These are phyloP conservation scores for Gyrodon lividus DNA, from an alignment of 768 basidiomycete genomes.

Conservation along the genomic window DNA sequence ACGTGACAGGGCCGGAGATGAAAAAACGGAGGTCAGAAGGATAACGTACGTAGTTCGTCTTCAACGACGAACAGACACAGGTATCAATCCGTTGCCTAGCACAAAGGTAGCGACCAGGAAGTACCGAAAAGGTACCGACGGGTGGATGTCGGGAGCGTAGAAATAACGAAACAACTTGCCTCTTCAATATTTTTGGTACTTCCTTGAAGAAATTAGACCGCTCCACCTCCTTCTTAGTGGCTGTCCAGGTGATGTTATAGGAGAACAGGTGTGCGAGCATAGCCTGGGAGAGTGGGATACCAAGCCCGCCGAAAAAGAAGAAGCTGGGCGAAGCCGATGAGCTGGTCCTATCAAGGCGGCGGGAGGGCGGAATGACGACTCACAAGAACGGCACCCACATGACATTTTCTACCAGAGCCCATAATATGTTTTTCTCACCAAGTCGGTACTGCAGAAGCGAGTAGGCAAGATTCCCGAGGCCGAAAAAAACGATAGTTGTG, in stretches of 20 bases:
- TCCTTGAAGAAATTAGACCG: constrained; percentile 90
- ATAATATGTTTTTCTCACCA: constrained; percentile 37
- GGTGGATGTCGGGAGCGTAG: background rate
- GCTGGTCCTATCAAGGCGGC: background rate
- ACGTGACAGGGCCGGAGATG: background rate
- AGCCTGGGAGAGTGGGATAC: constrained; percentile 52
- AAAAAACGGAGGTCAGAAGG: background rate
- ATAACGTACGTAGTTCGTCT: background rate
- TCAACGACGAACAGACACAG: no score
- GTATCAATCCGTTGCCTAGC: no score
- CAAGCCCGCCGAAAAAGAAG: constrained; percentile 59
- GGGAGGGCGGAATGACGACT: constrained; percentile 9
- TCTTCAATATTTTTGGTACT: constrained; percentile 74
- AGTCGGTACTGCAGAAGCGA: constrained; percentile 72
- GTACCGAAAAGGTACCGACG: background rate
- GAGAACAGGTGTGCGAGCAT: constrained; percentile 56
- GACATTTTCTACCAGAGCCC: constrained; percentile 27
- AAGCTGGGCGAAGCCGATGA: constrained; percentile 26
- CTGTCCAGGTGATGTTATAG: constrained; percentile 57
- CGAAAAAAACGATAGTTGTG: constrained; percentile 74
- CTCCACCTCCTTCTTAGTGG: constrained; percentile 81
- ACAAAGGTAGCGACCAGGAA: no score
- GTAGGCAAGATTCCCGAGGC: constrained; percentile 69
- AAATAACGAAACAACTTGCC: constrained; percentile 16
- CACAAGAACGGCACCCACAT: constrained; percentile 39